Evolutionary conservation across 179 eudicot species (phyloP).

Genomic region (Patellifolia procumbens): DNA sequence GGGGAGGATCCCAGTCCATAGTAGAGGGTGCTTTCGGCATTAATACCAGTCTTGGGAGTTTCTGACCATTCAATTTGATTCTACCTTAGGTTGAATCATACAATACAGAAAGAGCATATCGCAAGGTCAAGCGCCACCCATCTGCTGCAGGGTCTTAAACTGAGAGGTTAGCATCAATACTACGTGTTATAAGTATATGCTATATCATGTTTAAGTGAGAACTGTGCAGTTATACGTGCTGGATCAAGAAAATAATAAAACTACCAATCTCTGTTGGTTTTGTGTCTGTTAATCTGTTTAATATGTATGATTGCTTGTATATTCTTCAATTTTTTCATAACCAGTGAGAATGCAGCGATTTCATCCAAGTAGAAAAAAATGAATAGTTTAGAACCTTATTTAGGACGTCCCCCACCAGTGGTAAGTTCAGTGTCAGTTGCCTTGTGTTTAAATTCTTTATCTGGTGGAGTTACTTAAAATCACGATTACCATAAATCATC

Average conservation of each 20-base stretch:
- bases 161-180: slow-evolving; percentile 13
- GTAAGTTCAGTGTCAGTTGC: neutral
- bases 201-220: neutral
- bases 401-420: neutral
- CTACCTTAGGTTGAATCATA: slow-evolving; percentile 63
- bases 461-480: neutral
- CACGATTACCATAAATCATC: neutral
- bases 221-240: neutral
- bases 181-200: neutral
- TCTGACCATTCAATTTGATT: slow-evolving; percentile 1
- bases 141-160: slow-evolving; percentile 25
- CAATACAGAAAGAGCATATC: slow-evolving; percentile 59
- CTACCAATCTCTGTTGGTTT: neutral
- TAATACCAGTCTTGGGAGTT: neutral
- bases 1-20: too few species aligned
- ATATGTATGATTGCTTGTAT: neutral
- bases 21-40: neutral
- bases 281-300: neutral
- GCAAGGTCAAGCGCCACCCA: slow-evolving; percentile 71
- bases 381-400: neutral
- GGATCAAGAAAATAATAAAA: neutral
- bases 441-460: neutral
- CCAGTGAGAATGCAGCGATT: neutral
- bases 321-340: neutral
- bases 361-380: neutral